Conservation (phyloP, 73 alveolate species). For the Paramecium pentaurelia region DNA sequence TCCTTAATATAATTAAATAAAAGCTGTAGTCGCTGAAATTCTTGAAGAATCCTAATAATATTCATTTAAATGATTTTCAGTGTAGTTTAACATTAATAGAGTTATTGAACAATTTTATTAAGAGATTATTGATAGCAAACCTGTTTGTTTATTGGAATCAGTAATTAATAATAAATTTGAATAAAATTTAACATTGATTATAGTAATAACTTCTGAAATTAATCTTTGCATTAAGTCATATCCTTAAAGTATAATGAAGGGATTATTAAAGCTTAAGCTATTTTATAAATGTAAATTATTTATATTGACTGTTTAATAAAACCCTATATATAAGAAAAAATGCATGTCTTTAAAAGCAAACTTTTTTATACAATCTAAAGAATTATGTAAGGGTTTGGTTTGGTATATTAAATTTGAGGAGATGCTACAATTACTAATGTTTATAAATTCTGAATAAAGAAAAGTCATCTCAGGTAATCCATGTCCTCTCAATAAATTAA, state of each 20-base stretch:
- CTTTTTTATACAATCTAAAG: not conserved
- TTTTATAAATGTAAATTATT: not conserved
- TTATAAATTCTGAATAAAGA: not conserved
- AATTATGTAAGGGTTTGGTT: not conserved
- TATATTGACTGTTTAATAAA: not conserved
- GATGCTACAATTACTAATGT: not conserved
- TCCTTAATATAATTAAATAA: not conserved
- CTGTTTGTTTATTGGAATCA: not conserved
- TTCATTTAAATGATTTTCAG: not conserved
- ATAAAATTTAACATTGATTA: not conserved
- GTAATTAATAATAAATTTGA: not conserved
- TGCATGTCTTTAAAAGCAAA: not conserved
- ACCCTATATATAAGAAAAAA: not conserved
- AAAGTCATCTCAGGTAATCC: not conserved
- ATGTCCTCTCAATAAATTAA: not conserved
- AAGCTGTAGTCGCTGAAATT: not conserved
- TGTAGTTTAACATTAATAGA: not conserved
- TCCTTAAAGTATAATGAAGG: not conserved
- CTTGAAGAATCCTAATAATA: not conserved
- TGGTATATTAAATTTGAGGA: not conserved
- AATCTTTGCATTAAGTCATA: not conserved
- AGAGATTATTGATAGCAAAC: not conserved
- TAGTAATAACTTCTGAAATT: not conserved
- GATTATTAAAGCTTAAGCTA: not conserved
- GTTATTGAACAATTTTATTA: not conserved